Evolutionary conservation across 208 protist genomes (phyloP).

Genomic region (Crithidia brevicula): DNA sequence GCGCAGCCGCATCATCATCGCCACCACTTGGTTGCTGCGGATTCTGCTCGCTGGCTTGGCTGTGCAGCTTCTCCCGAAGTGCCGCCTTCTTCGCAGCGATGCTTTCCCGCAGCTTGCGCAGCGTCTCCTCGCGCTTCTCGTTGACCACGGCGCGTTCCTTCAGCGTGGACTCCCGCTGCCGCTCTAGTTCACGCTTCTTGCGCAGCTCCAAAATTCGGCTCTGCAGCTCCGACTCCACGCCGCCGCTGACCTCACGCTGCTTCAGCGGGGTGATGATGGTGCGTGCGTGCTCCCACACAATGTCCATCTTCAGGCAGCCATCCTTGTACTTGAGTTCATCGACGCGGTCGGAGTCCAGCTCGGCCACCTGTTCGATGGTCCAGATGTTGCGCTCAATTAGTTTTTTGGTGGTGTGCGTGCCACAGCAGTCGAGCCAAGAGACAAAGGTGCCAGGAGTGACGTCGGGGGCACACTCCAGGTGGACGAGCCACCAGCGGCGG

Average conservation of each 20-base stretch:
- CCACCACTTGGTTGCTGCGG: slow-evolving; percentile 1
- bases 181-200: slow-evolving; percentile 87
- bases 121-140: slow-evolving; percentile 71
- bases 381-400: slow-evolving; percentile 92
- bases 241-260: slow-evolving; percentile 68
- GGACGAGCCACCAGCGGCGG: slow-evolving; percentile 88
- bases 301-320: slow-evolving; percentile 88
- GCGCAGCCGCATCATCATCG: background rate
- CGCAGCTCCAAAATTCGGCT: slow-evolving; percentile 83
- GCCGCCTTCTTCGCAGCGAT: slow-evolving; percentile 87
- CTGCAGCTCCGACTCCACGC: slow-evolving; percentile 83
- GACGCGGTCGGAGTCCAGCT: slow-evolving; percentile 82
- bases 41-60: slow-evolving; percentile 18
- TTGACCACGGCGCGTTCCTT: slow-evolving; percentile 57
- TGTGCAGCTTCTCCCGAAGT: slow-evolving; percentile 61
- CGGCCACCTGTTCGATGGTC: slow-evolving; percentile 89
- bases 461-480: slow-evolving; percentile 86
- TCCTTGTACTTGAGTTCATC: slow-evolving; percentile 91
- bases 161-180: slow-evolving; percentile 70
- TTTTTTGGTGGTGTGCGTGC: slow-evolving; percentile 91
- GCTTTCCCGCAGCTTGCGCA: slow-evolving; percentile 75
- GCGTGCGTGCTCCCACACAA: slow-evolving; percentile 89
- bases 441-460: slow-evolving; percentile 86
- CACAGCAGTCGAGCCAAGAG: slow-evolving; percentile 87
- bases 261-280: slow-evolving; percentile 79